Percentiles rank a stretch among this genome's conserved stretches.
These are phyloP conservation scores for Naganishia sp. DNA, from an alignment of 1,284 basidiomycete species.

Conservation along the genomic window DNA sequence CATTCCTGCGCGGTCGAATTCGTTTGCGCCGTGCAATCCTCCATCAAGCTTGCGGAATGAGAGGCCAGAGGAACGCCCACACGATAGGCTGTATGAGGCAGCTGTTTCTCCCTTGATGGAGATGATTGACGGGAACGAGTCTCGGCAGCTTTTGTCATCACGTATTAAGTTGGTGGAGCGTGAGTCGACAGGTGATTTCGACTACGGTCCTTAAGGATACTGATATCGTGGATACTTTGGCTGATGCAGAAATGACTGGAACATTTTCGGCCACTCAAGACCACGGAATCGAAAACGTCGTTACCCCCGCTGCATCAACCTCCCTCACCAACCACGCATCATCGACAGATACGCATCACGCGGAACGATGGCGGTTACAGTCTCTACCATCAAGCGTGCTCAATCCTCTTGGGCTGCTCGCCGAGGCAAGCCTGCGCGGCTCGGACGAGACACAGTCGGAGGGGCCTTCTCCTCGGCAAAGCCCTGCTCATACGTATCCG, in stretches of 20 bases:
- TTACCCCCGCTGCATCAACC: slow-evolving; percentile 17
- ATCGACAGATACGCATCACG: slow-evolving; percentile 13
- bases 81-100: slow-evolving; percentile 1
- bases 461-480: slow-evolving; percentile 4
- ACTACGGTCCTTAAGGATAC: background rate
- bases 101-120: slow-evolving; percentile 20
- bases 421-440: slow-evolving; percentile 87
- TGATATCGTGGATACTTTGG: background rate
- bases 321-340: slow-evolving; percentile 16
- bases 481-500: background rate
- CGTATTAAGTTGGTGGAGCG: slow-evolving; percentile 21
- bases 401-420: slow-evolving; percentile 85
- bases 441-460: slow-evolving; percentile 49
- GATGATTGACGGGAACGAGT: slow-evolving; percentile 25
- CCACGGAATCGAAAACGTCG: slow-evolving; percentile 4
- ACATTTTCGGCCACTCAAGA: background rate
- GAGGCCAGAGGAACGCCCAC: background rate
- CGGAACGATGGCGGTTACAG: slow-evolving; percentile 63
- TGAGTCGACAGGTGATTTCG: background rate
- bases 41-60: slow-evolving; percentile 17
- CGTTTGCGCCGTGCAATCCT: background rate
- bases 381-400: slow-evolving; percentile 85
- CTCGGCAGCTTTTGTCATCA: slow-evolving; percentile 12
- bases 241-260: slow-evolving; percentile 14
- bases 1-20: background rate